Evolutionary conservation across 2,329 filamentous ascomycete genomes (phyloP).

Genomic region (Diaporthe longicolla): DNA sequence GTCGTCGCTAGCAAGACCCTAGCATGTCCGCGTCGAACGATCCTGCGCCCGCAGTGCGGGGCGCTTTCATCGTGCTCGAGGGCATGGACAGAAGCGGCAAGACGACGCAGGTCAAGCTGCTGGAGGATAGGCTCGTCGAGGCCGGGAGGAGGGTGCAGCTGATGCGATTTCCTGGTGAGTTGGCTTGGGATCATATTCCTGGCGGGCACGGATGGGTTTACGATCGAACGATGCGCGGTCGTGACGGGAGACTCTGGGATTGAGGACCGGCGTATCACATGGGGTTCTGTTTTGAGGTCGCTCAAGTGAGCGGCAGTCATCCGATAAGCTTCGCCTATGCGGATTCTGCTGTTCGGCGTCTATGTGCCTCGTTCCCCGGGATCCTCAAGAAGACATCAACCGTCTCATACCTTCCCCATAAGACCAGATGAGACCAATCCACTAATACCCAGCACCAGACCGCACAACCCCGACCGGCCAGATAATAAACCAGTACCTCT

Average conservation of each 20-base stretch:
- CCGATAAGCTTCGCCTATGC: too few relatives aligned
- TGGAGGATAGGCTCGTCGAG: slow-evolving; percentile 69
- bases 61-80: slow-evolving; percentile 86
- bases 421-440: neutral
- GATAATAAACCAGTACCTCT: slow-evolving; percentile 88
- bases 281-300: neutral
- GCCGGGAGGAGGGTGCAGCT: slow-evolving; percentile 64
- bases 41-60: slow-evolving; percentile 51
- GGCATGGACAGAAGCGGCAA: slow-evolving; percentile 93
- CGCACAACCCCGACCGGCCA: slow-evolving; percentile 86
- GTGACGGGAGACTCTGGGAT: neutral
- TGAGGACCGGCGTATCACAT: neutral
- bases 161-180: slow-evolving; percentile 71
- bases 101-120: slow-evolving; percentile 85
- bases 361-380: neutral
- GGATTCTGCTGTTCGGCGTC: too few relatives aligned
- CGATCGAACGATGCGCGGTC: neutral
- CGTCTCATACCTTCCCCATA: too few relatives aligned
- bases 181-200: neutral
- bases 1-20: too few relatives aligned
- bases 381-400: neutral
- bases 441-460: slow-evolving; percentile 63
- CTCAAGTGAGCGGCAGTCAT: neutral
- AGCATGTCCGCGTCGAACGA: slow-evolving; percentile 7
- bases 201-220: neutral